Base-by-base conservation (phyloP, 371 early-diverging fungal species). In the Lichtheimia hyalospora region DNA sequence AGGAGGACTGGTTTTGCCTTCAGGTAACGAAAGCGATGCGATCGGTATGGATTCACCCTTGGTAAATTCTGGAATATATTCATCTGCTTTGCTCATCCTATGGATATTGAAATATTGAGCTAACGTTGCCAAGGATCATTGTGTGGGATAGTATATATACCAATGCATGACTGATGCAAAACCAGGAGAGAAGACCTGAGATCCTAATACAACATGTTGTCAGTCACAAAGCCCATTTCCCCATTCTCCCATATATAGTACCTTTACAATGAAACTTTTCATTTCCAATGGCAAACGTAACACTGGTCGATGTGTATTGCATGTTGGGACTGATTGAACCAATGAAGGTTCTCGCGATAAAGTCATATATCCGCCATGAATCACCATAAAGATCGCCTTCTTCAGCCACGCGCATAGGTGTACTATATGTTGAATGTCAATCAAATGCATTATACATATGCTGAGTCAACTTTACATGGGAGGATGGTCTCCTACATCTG, bases 1-100 rank as follows among this genome's bases (percentile, higher is more conserved):
- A 0, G 92, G 92, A 16, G 86, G 79, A 48, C 79, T 79, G 1
- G 91, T 91, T 54, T 77, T 70, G 42, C 85, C 86, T 52, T 85
- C 86, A 10, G 62, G 64, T 4, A 82, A 34, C 12, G 40, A 44
- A 1, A 74, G 34, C 46, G 69, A 34, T 2, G 14, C 52, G 14
- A 84, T 61, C 0, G 64, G 24, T 3, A 75, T 54, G 3, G 63
- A 50, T 43, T 74, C 70, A 5, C 67, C 80, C 40, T 78, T 58
- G 8, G 64, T 60, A 34, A 84, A 74, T n/a, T 74, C 79, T 15
- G 81, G 80, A 25, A 78, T 69, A 53, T 71, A 66, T 55, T 84
- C 81, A 60, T 84, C 81, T 2, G 83, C 34, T 60, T 58, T 72
- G 54, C 49, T 57, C 59, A 72, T 58, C 70, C 68, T 66, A 43